Conservation (phyloP, 2,329 filamentous ascomycete species). For the Cercospora canescens region DNA sequence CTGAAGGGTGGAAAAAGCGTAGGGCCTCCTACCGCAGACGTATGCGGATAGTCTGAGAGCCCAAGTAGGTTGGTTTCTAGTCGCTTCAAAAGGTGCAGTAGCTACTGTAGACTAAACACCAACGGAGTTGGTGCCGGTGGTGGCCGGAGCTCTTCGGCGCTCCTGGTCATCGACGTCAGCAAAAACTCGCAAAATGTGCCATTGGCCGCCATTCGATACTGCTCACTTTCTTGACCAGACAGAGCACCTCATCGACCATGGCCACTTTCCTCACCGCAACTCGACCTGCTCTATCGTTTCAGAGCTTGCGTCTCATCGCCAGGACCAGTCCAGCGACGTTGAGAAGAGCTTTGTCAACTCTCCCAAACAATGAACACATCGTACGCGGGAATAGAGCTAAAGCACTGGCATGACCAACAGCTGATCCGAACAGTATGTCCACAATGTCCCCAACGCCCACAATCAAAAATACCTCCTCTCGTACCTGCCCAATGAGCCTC, state of each 20-base stretch:
- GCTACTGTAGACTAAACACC: too few relatives aligned
- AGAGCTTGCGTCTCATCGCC: constrained; percentile 10
- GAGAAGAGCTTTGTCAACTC: constrained; percentile 39
- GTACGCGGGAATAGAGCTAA: constrained; percentile 28
- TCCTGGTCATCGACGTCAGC: constrained; percentile 2
- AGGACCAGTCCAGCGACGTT: constrained; percentile 25
- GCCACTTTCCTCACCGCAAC: not conserved
- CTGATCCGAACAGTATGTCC: constrained; percentile 43
- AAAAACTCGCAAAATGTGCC: not conserved
- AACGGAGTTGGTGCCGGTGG: not conserved
- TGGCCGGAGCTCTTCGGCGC: not conserved
- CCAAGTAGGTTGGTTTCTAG: too few relatives aligned
- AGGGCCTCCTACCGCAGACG: too few relatives aligned
- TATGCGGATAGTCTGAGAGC: too few relatives aligned
- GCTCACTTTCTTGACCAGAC: not conserved
- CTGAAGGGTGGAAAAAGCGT: too few relatives aligned
- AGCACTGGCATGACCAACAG: not conserved
- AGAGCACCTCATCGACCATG: not conserved
- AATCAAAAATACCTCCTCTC: constrained; percentile 51
- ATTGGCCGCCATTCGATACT: not conserved
- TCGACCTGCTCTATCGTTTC: not conserved
- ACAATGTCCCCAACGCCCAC: constrained; percentile 43
- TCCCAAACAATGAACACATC: constrained; percentile 46
- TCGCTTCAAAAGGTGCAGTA: too few relatives aligned
- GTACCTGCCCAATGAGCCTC: constrained; percentile 57